phyloP scores from a whole-genome alignment of 306 rosid species.

The Vicia sativa region DNA sequence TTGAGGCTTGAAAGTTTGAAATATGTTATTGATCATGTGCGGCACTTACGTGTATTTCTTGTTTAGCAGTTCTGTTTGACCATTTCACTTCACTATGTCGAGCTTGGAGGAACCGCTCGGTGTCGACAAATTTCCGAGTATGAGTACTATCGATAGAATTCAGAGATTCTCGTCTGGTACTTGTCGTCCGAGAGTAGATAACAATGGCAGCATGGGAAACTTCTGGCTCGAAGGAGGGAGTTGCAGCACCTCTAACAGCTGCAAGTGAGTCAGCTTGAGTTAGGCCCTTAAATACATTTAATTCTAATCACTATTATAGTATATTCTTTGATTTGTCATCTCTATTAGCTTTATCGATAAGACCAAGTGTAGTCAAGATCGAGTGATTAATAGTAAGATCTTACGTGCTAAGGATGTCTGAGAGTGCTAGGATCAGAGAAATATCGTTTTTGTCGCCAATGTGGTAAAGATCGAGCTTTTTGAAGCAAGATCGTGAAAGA shows the following conservation, averaged over 20 bases:
- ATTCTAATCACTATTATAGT: neutral
- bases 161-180: constrained; percentile 74
- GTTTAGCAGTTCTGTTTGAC: constrained; percentile 35
- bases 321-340: constrained; percentile 8
- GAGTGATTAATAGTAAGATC: no score
- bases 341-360: neutral
- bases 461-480: no score
- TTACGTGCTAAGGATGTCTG: no score
- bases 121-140: constrained; percentile 85
- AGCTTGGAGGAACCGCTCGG: constrained; percentile 92
- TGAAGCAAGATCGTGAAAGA: no score
- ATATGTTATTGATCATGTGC: constrained; percentile 1
- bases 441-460: no score
- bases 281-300: neutral
- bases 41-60: constrained; percentile 24
- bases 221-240: constrained; percentile 70
- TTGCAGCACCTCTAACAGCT: constrained; percentile 81
- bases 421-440: no score
- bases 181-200: constrained; percentile 72
- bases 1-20: constrained; percentile 6
- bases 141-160: constrained; percentile 72
- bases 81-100: constrained; percentile 60
- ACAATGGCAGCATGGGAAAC: constrained; percentile 64
- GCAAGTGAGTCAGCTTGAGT: constrained; percentile 52
- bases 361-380: neutral